Base-by-base conservation (phyloP, 2,329 filamentous ascomycete genomes). In the Trichoderma sp. region DNA sequence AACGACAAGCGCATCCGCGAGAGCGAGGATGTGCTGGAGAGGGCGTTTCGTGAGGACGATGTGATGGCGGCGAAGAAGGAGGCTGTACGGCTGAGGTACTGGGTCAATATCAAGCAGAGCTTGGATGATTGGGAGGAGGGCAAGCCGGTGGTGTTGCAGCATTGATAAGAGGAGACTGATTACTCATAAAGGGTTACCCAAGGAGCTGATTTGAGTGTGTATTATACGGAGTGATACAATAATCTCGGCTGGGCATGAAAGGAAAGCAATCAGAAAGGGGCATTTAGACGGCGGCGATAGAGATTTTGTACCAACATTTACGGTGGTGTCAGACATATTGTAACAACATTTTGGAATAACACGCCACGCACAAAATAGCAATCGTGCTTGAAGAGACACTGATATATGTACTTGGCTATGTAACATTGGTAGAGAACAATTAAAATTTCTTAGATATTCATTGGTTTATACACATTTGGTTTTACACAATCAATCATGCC, bases 121-220 rank as follows among this genome's bases (percentile, higher is more conserved):
- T 82, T 97, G 76, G 84, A 91, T 77, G 88, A 90, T 72, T 97
- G 95, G 94, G 93, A 97, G 84, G 88, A 85, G 75, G 94, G 93
- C 5, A 91, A 88, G 82, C 82, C 81, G 7, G 77, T 86, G 66
- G 83, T 87, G 56, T 73, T 89, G 73, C 79, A 86, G 75, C 87
- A 89, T 66, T 82, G 71, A 64, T 55, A 43, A n/a, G 6, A 19
- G 40, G 40, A 43, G 37, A 19, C 16, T 8, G 19, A 43, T 43
- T 19, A 43, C 19, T 19, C 40, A n/a, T 8, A 5, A 43, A n/a
- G 40, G 16, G 33, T 14, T 35, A 35, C 3, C 40, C 4, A 8
- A 6, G 7, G 16, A 7, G 40, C 16, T n/a, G 40, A 43, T 19
- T 43, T 10, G n/a, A 49, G 19, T n/a, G 19, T 49, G 47, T 49